Evolutionary conservation across 805 yeast genomes (phyloP), one percentile per base, ranked within the genome.

Genomic region (Zygotorulaspora sp.): DNA sequence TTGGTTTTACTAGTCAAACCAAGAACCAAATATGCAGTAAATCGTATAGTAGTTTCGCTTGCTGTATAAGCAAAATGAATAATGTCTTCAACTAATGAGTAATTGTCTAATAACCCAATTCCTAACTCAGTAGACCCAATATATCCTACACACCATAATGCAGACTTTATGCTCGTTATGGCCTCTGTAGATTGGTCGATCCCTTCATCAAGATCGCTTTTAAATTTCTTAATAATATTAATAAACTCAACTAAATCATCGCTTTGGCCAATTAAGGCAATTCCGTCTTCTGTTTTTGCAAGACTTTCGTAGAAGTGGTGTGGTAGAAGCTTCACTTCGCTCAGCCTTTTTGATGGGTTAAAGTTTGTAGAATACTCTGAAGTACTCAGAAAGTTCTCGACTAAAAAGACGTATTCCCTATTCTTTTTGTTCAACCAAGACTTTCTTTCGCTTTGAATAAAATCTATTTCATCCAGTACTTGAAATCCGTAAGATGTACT

Each of bases 61-160:
- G 82, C 66, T 5, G 57, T 54, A 21, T 64, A 56, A 8, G 78
- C 71, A 22, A 83, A 66, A 7, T 59, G 61, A 2, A 79, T 65
- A 9, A 90, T 68, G 32, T 75, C 74, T 44, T 70, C 68, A 25
- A 77, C 68, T 39, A 77, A 62, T 1, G 74, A 73, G 44, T 62
- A 67, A 22, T 70, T 70, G 42, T 78, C 85, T 24, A 79, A 50
- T 29, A 80, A 62, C 12, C 71, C 65, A 12, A 83, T 77, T 0
- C 97, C 97, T 35, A 71, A 63, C 7, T 73, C 72, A 1, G 87
- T 75, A 1, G 88, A 75, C 2, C 89, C 89, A 20, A 89, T 77
- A 50, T 80, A 79, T 0, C 96, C 97, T 22, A 86, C 68, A 1
- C 94, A 80, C 97, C 97, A 90, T 23, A 90, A 51, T 22, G 82